phyloP scores from a whole-genome alignment of 768 basidiomycete genomes.

The Mycena polygramma region DNA sequence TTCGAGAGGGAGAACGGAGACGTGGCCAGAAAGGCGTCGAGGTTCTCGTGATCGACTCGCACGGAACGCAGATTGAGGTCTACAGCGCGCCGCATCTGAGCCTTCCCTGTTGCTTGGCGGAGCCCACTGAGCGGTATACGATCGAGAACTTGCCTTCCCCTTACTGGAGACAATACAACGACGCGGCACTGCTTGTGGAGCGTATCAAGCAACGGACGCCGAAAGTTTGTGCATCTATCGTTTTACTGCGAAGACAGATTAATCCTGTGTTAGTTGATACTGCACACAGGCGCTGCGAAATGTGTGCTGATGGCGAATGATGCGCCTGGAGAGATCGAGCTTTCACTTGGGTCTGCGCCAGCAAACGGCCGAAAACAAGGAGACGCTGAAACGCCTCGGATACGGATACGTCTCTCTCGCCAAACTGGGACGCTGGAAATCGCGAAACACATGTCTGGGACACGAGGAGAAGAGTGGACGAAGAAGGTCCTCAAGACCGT shows the following conservation, averaged over 20 bases:
- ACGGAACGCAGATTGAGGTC: constrained; percentile 58
- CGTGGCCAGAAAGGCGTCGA: constrained; percentile 60
- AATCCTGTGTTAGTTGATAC: constrained; percentile 52
- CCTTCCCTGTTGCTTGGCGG: constrained; percentile 62
- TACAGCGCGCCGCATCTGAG: constrained; percentile 65
- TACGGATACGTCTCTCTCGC: constrained; percentile 56
- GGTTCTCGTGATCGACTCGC: constrained; percentile 58
- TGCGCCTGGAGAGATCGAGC: constrained; percentile 62
- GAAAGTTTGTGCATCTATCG: constrained; percentile 50
- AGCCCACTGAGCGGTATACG: constrained; percentile 53
- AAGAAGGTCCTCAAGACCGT: constrained; percentile 46
- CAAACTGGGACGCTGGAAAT: constrained; percentile 51
- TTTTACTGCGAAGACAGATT: neutral
- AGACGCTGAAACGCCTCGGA: constrained; percentile 34
- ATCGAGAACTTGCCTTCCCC: constrained; percentile 53
- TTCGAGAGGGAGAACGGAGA: constrained; percentile 66
- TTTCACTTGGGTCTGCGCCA: constrained; percentile 45
- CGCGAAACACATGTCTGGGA: constrained; percentile 47
- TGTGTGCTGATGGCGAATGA: constrained; percentile 67
- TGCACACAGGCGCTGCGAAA: constrained; percentile 54
- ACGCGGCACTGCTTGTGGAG: constrained; percentile 58
- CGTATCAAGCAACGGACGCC: constrained; percentile 68
- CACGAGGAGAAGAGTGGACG: constrained; percentile 55
- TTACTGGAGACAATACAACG: constrained; percentile 62
- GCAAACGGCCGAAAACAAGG: constrained; percentile 24